Evolutionary conservation across 208 protist genomes (phyloP).

Genomic region (Crithidia bombi): DNA sequence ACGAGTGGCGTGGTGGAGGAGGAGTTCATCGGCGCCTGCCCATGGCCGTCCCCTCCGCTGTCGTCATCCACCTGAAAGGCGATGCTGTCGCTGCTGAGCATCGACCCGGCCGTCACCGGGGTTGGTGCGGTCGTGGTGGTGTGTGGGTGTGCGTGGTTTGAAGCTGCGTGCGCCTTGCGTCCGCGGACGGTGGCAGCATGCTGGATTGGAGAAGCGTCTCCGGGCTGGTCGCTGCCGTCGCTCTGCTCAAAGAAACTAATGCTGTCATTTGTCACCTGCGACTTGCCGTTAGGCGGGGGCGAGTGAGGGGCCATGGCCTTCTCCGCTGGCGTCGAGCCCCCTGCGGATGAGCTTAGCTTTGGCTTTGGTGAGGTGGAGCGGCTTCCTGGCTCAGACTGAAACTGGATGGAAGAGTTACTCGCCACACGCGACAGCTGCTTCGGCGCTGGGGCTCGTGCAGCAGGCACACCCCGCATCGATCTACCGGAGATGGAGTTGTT

Average conservation of each 20-base stretch:
- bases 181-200: neutral
- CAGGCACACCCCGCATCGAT: neutral
- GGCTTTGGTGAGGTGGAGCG: conserved; percentile 5
- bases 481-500: conserved; percentile 10
- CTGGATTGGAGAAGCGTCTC: neutral
- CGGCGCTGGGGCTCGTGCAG: neutral
- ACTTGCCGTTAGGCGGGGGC: neutral
- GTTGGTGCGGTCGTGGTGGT: neutral
- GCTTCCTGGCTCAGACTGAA: conserved; percentile 26
- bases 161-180: no score
- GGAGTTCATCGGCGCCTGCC: neutral
- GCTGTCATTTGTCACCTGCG: conserved; percentile 30
- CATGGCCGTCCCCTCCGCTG: neutral
- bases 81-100: conserved; percentile 30
- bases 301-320: conserved; percentile 1
- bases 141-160: no score
- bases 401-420: conserved; percentile 29
- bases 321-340: conserved; percentile 9
- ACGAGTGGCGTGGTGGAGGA: neutral
- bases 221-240: neutral
- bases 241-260: conserved; percentile 39
- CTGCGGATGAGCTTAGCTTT: neutral
- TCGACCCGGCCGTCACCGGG: neutral
- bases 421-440: neutral
- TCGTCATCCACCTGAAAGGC: conserved; percentile 34